A percentile compares a stretch with the other conserved stretches of the same genome.
Evolutionary conservation across 805 yeast species (phyloP).

Genomic region (Saccharomycopsis sp.): DNA sequence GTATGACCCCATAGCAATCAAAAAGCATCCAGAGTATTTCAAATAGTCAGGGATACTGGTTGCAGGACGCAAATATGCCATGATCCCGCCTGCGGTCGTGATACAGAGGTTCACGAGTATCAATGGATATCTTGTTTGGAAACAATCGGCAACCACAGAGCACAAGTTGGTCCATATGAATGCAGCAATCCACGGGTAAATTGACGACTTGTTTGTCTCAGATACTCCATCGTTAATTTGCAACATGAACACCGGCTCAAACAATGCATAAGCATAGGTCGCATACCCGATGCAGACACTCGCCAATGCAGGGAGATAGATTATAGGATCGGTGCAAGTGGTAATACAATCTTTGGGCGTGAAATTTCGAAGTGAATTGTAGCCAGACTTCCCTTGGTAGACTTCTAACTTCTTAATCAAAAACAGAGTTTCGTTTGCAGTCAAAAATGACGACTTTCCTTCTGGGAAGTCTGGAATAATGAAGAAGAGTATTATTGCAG

Average conservation of each 20-base stretch:
- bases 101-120: constrained; percentile 30
- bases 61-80: constrained; percentile 40
- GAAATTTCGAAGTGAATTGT: constrained; percentile 34
- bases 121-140: constrained; percentile 39
- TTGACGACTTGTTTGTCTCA: constrained; percentile 14
- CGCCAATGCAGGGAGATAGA: constrained; percentile 15
- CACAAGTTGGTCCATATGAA: constrained; percentile 13
- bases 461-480: constrained; percentile 71
- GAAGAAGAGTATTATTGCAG: constrained; percentile 34
- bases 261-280: constrained; percentile 19
- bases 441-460: constrained; percentile 44
- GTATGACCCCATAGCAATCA: constrained; percentile 47
- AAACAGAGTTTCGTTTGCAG: constrained; percentile 43
- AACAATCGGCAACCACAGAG: constrained; percentile 32
- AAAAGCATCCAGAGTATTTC: constrained; percentile 59
- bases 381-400: constrained; percentile 45
- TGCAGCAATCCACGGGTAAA: constrained; percentile 19
- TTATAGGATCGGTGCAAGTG: constrained; percentile 10
- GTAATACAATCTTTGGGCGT: constrained; percentile 37
- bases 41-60: constrained; percentile 24
- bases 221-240: constrained; percentile 12
- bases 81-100: constrained; percentile 48
- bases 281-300: constrained; percentile 17
- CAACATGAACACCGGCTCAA: constrained; percentile 15
- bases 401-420: constrained; percentile 53